Percentiles rank a stretch among this genome's conserved stretches.
phyloP scores from a whole-genome alignment of 1,284 basidiomycete species.

The Rhodotorula sp. region DNA sequence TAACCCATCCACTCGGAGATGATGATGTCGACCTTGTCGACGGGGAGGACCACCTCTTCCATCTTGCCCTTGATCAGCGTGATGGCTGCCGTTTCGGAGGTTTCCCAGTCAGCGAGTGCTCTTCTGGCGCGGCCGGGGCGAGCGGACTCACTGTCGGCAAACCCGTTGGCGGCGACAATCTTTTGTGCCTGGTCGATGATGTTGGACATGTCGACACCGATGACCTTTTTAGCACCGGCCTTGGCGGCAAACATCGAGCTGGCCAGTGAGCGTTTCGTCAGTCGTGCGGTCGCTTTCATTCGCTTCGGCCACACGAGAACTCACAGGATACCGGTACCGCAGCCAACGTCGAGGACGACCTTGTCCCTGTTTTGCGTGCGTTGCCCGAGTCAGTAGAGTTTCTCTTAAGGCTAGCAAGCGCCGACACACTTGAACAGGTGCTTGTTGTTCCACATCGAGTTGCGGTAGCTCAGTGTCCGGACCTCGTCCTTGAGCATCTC shows the following conservation, averaged over 20 bases:
- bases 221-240: slow-evolving; percentile 93
- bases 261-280: not conserved
- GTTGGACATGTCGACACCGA: slow-evolving; percentile 99
- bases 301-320: not conserved
- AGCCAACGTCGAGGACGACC: slow-evolving; percentile 95
- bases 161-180: slow-evolving; percentile 94
- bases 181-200: slow-evolving; percentile 98
- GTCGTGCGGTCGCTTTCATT: no score
- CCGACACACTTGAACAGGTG: slow-evolving; percentile 75
- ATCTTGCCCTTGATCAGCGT: slow-evolving; percentile 97
- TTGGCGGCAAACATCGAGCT: slow-evolving; percentile 89
- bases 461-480: slow-evolving; percentile 90
- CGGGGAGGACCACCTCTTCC: slow-evolving; percentile 67
- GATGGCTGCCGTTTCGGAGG: slow-evolving; percentile 60
- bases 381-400: not conserved
- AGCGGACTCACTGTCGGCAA: slow-evolving; percentile 75
- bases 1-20: slow-evolving; percentile 99
- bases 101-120: not conserved
- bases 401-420: not conserved
- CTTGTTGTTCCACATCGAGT: slow-evolving; percentile 90
- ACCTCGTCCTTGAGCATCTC: slow-evolving; percentile 99
- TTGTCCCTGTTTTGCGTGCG: slow-evolving; percentile 58
- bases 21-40: slow-evolving; percentile 93
- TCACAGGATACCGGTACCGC: slow-evolving; percentile 89
- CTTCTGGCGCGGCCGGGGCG: not conserved